Conservation (phyloP, 2,329 filamentous ascomycete species). For the Neobulgaria alba region DNA sequence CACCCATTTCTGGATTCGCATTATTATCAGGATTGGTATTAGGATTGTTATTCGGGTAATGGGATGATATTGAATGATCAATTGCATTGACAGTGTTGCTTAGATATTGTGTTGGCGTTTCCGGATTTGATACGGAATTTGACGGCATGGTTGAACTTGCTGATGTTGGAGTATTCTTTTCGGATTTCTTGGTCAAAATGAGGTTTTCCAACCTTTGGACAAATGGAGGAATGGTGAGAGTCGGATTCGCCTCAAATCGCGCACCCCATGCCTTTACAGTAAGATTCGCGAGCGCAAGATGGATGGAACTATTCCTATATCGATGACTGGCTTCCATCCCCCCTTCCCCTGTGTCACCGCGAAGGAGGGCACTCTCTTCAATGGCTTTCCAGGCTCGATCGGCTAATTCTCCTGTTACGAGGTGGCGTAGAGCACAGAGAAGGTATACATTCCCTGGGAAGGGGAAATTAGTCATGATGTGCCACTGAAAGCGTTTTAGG, state of each 20-base stretch:
- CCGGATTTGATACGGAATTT: too few species aligned
- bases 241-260: neutral
- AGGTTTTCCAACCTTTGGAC: too few species aligned
- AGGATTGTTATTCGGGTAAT: too few species aligned
- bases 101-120: too few species aligned
- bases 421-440: slow-evolving; percentile 20
- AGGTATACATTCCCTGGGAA: slow-evolving; percentile 27
- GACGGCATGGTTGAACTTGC: too few species aligned
- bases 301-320: neutral
- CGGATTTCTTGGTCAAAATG: too few species aligned
- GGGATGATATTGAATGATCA: too few species aligned
- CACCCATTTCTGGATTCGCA: too few species aligned
- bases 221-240: too few species aligned
- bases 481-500: slow-evolving; percentile 25
- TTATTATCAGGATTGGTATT: too few species aligned
- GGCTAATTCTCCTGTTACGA: slow-evolving; percentile 15
- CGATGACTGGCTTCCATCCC: neutral
- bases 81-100: too few species aligned
- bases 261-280: neutral
- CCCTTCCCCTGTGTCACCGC: neutral
- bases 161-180: too few species aligned
- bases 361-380: neutral
- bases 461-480: slow-evolving; percentile 26
- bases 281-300: neutral
- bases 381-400: slow-evolving; percentile 21